phyloP scores from a whole-genome alignment of 2,329 filamentous ascomycete species.

The Clarireedia paspali region DNA sequence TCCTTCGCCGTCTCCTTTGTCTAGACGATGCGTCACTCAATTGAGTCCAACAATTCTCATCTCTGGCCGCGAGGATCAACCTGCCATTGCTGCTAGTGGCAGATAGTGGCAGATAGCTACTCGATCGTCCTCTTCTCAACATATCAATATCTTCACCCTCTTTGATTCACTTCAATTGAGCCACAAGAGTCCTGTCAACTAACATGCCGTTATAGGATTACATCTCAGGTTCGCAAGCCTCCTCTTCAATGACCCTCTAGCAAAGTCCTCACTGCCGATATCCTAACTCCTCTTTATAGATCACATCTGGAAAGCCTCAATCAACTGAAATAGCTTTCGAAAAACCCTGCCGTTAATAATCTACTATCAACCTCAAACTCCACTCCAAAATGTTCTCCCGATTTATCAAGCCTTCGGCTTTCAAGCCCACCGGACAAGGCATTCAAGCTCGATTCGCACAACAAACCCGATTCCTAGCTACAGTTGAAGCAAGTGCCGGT shows the following conservation, averaged over 20 bases:
- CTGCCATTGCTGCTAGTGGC: neutral
- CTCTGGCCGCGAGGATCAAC: slow-evolving; percentile 1
- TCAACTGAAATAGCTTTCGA: slow-evolving; percentile 29
- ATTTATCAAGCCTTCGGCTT: slow-evolving; percentile 47
- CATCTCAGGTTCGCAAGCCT: slow-evolving; percentile 53
- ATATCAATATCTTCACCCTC: too few species aligned
- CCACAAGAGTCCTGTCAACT: slow-evolving; percentile 29
- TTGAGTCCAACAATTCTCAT: neutral
- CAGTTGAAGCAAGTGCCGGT: slow-evolving; percentile 61
- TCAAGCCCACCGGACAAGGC: slow-evolving; percentile 26
- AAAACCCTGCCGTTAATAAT: slow-evolving; percentile 13
- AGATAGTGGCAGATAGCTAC: neutral
- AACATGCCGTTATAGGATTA: slow-evolving; percentile 52
- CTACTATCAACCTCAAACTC: slow-evolving; percentile 18
- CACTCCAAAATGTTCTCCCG: slow-evolving; percentile 50
- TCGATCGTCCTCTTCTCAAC: neutral
- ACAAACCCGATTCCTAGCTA: slow-evolving; percentile 50
- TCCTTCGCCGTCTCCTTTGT: slow-evolving; percentile 14
- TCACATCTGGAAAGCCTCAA: slow-evolving; percentile 37
- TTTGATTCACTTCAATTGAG: neutral
- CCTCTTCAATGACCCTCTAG: neutral
- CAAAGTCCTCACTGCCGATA: slow-evolving; percentile 19
- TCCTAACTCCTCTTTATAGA: slow-evolving; percentile 25
- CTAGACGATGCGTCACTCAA: neutral
- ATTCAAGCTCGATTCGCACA: slow-evolving; percentile 22